Conservation (phyloP, 345 rosid species). For the Boechera retrofracta region DNA sequence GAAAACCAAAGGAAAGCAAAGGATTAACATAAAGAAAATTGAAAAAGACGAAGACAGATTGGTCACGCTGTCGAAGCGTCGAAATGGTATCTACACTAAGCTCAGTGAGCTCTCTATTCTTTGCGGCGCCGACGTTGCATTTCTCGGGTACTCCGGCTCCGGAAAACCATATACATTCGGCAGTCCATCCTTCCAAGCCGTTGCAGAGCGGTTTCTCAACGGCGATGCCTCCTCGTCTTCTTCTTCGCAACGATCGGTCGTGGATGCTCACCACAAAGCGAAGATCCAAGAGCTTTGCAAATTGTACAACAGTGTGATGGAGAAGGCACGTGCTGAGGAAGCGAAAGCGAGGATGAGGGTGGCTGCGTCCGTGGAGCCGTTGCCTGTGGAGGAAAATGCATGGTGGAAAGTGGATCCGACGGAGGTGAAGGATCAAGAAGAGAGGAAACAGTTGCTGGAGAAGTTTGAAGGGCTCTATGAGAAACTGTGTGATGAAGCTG, state of each 20-base stretch:
- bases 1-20: constrained; percentile 35
- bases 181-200: constrained; percentile 23
- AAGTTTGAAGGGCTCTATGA: constrained; percentile 16
- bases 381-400: not conserved
- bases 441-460: not conserved
- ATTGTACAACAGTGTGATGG: not conserved
- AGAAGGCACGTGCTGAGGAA: not conserved
- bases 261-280: constrained; percentile 20
- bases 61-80: constrained; percentile 31
- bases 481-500: constrained; percentile 3
- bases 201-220: constrained; percentile 15
- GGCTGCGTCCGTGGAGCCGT: not conserved
- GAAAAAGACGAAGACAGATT: constrained; percentile 21
- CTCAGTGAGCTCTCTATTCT: constrained; percentile 31
- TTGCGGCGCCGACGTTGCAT: constrained; percentile 28
- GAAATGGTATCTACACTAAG: constrained; percentile 30
- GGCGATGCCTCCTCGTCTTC: not conserved
- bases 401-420: constrained; percentile 20
- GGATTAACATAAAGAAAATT: constrained; percentile 21
- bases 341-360: not conserved
- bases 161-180: constrained; percentile 37
- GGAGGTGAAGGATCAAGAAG: not conserved
- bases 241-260: not conserved
- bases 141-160: constrained; percentile 11
- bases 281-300: constrained; percentile 17